A percentile compares a stretch with the other conserved stretches of the same genome.
Evolutionary conservation across 495 filamentous ascomycete species (phyloP).

Genomic region (Penicillium macrosclerotiorum): DNA sequence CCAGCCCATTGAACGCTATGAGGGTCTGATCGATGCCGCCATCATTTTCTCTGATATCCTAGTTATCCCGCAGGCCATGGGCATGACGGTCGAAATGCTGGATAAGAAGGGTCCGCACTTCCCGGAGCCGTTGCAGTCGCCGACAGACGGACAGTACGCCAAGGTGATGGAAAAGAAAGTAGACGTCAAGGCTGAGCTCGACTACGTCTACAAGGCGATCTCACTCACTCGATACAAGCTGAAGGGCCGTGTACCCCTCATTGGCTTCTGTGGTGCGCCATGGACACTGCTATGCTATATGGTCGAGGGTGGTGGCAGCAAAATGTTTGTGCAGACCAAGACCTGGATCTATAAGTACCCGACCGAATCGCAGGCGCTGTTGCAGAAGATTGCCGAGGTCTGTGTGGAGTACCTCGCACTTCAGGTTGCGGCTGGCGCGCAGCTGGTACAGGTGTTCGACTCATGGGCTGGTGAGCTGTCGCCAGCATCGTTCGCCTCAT

Average conservation of each 20-base stretch:
- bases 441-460: constrained; percentile 97
- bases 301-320: constrained; percentile 95
- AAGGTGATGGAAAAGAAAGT: constrained; percentile 73
- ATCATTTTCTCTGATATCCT: constrained; percentile 99
- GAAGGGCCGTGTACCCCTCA: constrained; percentile 80
- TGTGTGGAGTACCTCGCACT: constrained; percentile 92
- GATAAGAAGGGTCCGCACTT: constrained; percentile 95
- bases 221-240: constrained; percentile 87
- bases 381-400: constrained; percentile 87
- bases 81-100: constrained; percentile 95
- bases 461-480: constrained; percentile 96
- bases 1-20: constrained; percentile 89
- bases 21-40: constrained; percentile 87
- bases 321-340: constrained; percentile 87
- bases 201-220: constrained; percentile 95
- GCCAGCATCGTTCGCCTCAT: constrained; percentile 74
- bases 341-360: constrained; percentile 94
- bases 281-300: constrained; percentile 98
- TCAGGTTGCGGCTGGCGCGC: constrained; percentile 86
- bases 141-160: constrained; percentile 76
- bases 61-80: constrained; percentile 95
- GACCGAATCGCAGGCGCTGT: constrained; percentile 69
- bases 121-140: constrained; percentile 74
- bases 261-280: constrained; percentile 96
- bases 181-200: constrained; percentile 77